Base-by-base conservation (phyloP, 2,329 filamentous ascomycete species). In the Diplodia scrobiculata region DNA sequence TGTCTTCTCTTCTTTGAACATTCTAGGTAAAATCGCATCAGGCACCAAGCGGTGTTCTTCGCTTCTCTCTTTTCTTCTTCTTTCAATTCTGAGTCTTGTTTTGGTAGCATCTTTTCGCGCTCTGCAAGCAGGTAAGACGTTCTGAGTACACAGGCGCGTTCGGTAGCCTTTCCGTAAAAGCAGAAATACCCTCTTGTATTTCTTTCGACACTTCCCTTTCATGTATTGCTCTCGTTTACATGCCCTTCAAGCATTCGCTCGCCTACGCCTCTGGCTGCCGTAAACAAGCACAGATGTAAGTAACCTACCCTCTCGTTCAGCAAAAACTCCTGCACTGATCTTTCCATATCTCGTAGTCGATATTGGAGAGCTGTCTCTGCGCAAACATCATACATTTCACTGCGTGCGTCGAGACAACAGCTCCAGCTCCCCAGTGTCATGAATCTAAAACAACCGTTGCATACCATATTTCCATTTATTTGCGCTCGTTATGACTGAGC, bases 171-270 rank as follows among this genome's bases (percentile, higher is more conserved):
- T 54, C 45, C 11, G 63, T 65, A 34, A n/a, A 53, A 36, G 27
- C 63, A 65, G 63, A 62, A 62, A 62, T 62, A 62, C 58, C 51
- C 52, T 36, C 21, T 50, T 27, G 60, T 63, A 38, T 63, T 63
- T 53, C 50, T 13, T 53, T n/a, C 5, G 21, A 62, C 25, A 4
- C 36, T 14, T 50, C 48, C 38, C 17, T 19, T 62, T 32, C 17
- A 34, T 34, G 51, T 17, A 29, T 17, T 54, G 52, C 25, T 13
- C 32, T 36, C 6, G 17, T 36, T 25, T 14, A 19, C n/a, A 21
- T 21, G 10, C 17, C 19, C 9, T 21, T n/a, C 3, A 41, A 13
- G 6, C 36, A 58, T 45, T 6, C 17, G n/a, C 32, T 6, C 17
- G n/a, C 32, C n/a, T 6, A n/a, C 19, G 41, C 41, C n/a, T 45